A percentile compares a stretch with the other conserved stretches of the same genome.
Conservation (phyloP, 495 filamentous ascomycete species). For the Rhizodiscina lignyota region DNA sequence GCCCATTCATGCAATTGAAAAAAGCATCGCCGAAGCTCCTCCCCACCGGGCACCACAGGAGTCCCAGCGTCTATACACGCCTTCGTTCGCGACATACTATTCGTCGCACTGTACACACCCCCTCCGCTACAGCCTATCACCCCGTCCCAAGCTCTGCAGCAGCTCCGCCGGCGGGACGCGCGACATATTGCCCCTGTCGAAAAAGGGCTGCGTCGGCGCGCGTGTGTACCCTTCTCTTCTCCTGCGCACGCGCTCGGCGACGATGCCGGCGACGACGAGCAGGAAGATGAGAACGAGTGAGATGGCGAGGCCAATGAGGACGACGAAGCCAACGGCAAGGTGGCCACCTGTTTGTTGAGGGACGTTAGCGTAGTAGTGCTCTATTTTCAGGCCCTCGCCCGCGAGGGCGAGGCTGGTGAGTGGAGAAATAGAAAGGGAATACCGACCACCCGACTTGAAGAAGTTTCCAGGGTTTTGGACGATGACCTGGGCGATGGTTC, state of each 20-base stretch:
- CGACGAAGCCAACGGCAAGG: slow-evolving; percentile 70
- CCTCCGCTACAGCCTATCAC: background rate
- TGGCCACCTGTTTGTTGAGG: slow-evolving; percentile 26
- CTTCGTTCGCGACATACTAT: no score
- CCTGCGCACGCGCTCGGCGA: slow-evolving; percentile 70
- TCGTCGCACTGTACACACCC: no score
- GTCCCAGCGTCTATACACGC: no score
- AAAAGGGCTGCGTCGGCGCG: slow-evolving; percentile 52
- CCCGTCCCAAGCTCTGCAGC: slow-evolving; percentile 31
- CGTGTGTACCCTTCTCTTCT: slow-evolving; percentile 74
- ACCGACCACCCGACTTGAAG: slow-evolving; percentile 38
- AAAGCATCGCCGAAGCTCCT: no score
- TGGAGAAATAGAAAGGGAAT: no score
- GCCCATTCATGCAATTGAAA: no score
- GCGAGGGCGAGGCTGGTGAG: slow-evolving; percentile 1
- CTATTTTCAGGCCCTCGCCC: no score
- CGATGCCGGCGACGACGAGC: slow-evolving; percentile 68
- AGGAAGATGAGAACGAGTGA: slow-evolving; percentile 75
- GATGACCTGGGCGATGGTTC: slow-evolving; percentile 64
- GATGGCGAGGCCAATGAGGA: slow-evolving; percentile 83
- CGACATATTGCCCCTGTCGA: slow-evolving; percentile 57
- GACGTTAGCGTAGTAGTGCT: slow-evolving; percentile 5
- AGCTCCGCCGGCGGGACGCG: slow-evolving; percentile 71
- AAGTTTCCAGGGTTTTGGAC: slow-evolving; percentile 49
- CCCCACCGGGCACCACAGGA: no score